These are phyloP conservation scores for Nothophaeocryptopus gaeumannii DNA, from an alignment of 2,329 filamentous ascomycete species.

Conservation along the genomic window DNA sequence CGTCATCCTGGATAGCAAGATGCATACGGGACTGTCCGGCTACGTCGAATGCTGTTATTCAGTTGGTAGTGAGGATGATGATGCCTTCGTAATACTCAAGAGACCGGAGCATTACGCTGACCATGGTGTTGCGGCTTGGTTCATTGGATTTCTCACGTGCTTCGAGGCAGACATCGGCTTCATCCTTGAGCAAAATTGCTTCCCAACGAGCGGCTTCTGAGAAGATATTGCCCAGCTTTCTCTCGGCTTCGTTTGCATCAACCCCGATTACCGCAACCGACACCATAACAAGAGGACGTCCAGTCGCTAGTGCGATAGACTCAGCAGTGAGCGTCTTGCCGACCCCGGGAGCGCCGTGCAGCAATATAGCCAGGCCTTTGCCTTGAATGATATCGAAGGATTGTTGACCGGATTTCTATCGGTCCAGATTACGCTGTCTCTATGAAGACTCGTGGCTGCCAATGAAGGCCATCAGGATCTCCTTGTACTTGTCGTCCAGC, in stretches of 20 bases:
- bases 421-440: conserved; percentile 12
- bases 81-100: conserved; percentile 38
- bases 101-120: conserved; percentile 53
- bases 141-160: conserved; percentile 70
- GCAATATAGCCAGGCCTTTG: conserved; percentile 35
- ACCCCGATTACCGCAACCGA: conserved; percentile 12
- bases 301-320: conserved; percentile 29
- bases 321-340: conserved; percentile 44
- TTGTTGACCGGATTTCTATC: neutral
- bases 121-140: conserved; percentile 75
- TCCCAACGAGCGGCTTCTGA: conserved; percentile 11
- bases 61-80: conserved; percentile 41
- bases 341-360: conserved; percentile 37
- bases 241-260: conserved; percentile 3
- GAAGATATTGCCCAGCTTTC: conserved; percentile 3
- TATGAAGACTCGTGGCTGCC: conserved; percentile 10
- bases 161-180: conserved; percentile 71
- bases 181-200: conserved; percentile 16
- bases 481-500: conserved; percentile 15
- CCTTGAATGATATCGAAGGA: conserved; percentile 11
- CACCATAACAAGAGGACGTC: conserved; percentile 43
- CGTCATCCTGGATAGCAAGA: conserved; percentile 22
- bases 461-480: conserved; percentile 17
- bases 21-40: conserved; percentile 36
- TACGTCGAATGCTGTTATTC: conserved; percentile 36